phyloP scores from a whole-genome alignment of 768 basidiomycete species.

The Auriculariales sp. region DNA sequence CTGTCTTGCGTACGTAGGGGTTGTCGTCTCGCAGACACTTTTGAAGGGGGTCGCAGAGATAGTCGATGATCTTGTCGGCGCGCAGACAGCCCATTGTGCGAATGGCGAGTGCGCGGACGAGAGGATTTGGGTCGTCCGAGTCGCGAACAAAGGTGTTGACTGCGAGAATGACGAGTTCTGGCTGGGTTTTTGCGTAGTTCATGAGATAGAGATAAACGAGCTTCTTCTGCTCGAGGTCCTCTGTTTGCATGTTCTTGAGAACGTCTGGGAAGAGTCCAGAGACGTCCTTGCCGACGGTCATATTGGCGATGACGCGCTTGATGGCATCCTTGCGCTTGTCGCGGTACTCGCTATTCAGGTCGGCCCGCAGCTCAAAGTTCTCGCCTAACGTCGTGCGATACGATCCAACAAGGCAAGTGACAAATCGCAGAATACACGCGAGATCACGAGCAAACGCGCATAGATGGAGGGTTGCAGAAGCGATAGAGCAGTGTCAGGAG shows the following conservation, averaged over 20 bases:
- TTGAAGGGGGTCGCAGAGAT: slow-evolving; percentile 88
- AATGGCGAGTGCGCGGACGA: slow-evolving; percentile 90
- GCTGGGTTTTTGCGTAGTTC: slow-evolving; percentile 99
- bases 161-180: slow-evolving; percentile 95
- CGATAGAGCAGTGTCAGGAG: too few relatives aligned
- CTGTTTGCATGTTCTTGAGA: slow-evolving; percentile 99
- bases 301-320: slow-evolving; percentile 92
- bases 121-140: slow-evolving; percentile 90
- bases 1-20: slow-evolving; percentile 97
- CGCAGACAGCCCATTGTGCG: slow-evolving; percentile 95
- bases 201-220: slow-evolving; percentile 98
- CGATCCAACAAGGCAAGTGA: too few relatives aligned
- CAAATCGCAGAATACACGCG: too few relatives aligned
- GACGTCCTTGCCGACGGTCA: slow-evolving; percentile 98
- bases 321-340: slow-evolving; percentile 97
- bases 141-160: slow-evolving; percentile 97
- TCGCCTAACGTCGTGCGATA: slow-evolving; percentile 82
- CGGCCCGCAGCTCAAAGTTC: slow-evolving; percentile 93
- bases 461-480: too few relatives aligned
- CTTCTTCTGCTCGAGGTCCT: slow-evolving; percentile 99
- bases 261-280: slow-evolving; percentile 95
- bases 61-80: slow-evolving; percentile 98
- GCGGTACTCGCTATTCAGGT: slow-evolving; percentile 92
- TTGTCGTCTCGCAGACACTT: slow-evolving; percentile 90
- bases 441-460: too few relatives aligned